These are phyloP conservation scores for Rhizopogon rudus DNA, from an alignment of 768 basidiomycete genomes.

Conservation along the genomic window DNA sequence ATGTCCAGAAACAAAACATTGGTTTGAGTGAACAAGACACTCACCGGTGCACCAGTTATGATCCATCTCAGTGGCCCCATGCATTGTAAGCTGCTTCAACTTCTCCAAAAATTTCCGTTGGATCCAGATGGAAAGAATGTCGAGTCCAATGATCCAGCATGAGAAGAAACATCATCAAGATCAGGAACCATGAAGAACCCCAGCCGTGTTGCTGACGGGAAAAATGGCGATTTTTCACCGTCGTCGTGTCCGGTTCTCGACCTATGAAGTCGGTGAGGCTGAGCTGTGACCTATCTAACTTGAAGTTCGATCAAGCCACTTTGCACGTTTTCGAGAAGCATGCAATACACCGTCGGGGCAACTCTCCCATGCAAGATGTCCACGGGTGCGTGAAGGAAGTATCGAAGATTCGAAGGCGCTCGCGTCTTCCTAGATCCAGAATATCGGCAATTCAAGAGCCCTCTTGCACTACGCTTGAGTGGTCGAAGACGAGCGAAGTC, in stretches of 20 bases:
- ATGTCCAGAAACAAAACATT: background rate
- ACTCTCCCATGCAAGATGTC: background rate
- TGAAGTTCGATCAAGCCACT: background rate
- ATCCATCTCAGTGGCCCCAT: background rate
- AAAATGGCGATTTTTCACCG: conserved; percentile 1
- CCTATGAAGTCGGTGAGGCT: background rate
- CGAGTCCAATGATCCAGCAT: background rate
- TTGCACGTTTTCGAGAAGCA: background rate
- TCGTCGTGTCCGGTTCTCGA: background rate
- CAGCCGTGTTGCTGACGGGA: background rate
- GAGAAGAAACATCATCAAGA: background rate
- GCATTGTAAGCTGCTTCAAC: background rate
- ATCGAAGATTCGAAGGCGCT: background rate
- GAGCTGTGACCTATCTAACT: background rate
- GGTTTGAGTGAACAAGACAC: conserved; percentile 9
- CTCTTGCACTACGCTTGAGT: background rate
- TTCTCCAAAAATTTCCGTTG: background rate
- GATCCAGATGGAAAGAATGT: background rate
- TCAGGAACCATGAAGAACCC: background rate
- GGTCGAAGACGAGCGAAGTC: background rate
- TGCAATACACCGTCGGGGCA: background rate
- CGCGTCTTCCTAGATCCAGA: background rate
- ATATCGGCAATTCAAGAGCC: background rate
- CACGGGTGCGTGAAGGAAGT: background rate
- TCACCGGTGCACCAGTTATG: conserved; percentile 1